These are phyloP conservation scores for Polyporus arcularius DNA, from an alignment of 768 basidiomycete species.

Conservation along the genomic window DNA sequence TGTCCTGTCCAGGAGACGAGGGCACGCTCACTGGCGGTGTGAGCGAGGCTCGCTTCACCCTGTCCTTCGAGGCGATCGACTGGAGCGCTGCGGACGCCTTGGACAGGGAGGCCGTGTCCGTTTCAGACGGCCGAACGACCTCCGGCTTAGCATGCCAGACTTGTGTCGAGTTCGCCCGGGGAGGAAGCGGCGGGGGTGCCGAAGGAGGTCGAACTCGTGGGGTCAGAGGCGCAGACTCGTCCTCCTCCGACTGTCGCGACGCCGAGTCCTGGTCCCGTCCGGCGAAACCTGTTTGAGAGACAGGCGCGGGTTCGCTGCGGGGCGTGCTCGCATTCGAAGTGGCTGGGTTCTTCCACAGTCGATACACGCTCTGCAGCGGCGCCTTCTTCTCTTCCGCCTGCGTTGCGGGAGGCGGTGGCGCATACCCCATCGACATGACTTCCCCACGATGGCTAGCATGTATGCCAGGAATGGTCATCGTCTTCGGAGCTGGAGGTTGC, in stretches of 20 bases:
- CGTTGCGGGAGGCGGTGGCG: constrained; percentile 51
- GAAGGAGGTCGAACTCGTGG: constrained; percentile 10
- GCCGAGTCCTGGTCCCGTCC: constrained; percentile 25
- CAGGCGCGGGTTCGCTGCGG: constrained; percentile 12
- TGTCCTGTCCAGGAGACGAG: constrained; percentile 16
- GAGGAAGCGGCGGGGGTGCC: constrained; percentile 49
- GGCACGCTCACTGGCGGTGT: constrained; percentile 12
- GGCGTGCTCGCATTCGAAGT: constrained; percentile 2
- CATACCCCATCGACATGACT: constrained; percentile 83
- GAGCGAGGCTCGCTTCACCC: constrained; percentile 27
- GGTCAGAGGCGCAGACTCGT: not conserved
- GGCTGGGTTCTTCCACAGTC: constrained; percentile 67
- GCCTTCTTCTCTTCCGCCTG: constrained; percentile 46
- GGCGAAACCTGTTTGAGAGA: constrained; percentile 21
- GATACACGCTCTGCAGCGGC: constrained; percentile 69
- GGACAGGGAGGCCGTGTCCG: constrained; percentile 26
- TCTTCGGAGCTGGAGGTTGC: constrained; percentile 72
- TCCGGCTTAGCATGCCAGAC: constrained; percentile 33
- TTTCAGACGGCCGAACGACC: constrained; percentile 18
- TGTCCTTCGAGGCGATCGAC: constrained; percentile 48
- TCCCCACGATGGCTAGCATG: constrained; percentile 84
- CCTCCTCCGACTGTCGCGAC: not conserved
- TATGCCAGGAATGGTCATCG: constrained; percentile 87
- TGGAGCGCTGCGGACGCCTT: constrained; percentile 59
- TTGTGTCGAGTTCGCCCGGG: constrained; percentile 39